A percentile compares a stretch with the other conserved stretches of the same genome.
phyloP scores from a whole-genome alignment of 1,139 yeast species.

The Geotrichum australiense region DNA sequence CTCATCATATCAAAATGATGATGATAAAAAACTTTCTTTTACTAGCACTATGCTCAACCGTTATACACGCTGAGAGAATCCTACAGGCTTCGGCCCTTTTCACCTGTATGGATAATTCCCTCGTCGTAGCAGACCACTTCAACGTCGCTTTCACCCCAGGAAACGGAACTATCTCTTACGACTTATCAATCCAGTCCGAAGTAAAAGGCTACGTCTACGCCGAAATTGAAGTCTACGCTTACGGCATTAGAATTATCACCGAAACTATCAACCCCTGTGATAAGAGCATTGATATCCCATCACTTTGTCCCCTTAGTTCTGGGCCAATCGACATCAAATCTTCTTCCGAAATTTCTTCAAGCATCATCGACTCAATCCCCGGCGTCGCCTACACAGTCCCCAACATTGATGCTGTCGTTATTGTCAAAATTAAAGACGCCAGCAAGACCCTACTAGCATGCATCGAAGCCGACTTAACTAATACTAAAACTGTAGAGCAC shows the following conservation, averaged over 20 bases:
- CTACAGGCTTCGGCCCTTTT: constrained; percentile 48
- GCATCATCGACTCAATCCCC: constrained; percentile 55
- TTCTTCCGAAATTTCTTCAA: constrained; percentile 40
- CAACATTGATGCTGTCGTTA: constrained; percentile 88
- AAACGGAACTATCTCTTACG: constrained; percentile 56
- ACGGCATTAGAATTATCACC: constrained; percentile 65
- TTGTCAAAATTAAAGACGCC: constrained; percentile 46
- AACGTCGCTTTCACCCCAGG: constrained; percentile 67
- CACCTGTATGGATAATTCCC: constrained; percentile 90
- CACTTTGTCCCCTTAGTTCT: constrained; percentile 75
- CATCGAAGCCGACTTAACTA: constrained; percentile 75
- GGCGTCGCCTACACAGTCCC: constrained; percentile 84
- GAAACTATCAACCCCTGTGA: constrained; percentile 61
- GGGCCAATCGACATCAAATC: constrained; percentile 77
- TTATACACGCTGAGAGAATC: constrained; percentile 21
- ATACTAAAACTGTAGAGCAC: constrained; percentile 90
- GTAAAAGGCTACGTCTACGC: constrained; percentile 72
- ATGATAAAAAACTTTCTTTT: background rate
- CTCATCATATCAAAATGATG: background rate
- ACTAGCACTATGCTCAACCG: background rate
- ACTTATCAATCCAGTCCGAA: constrained; percentile 71
- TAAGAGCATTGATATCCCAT: constrained; percentile 37
- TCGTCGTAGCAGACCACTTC: constrained; percentile 74
- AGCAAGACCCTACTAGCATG: constrained; percentile 59
- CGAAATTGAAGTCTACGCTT: constrained; percentile 60